Conservation (phyloP, 805 yeast genomes). For the Candida verbasci region DNA sequence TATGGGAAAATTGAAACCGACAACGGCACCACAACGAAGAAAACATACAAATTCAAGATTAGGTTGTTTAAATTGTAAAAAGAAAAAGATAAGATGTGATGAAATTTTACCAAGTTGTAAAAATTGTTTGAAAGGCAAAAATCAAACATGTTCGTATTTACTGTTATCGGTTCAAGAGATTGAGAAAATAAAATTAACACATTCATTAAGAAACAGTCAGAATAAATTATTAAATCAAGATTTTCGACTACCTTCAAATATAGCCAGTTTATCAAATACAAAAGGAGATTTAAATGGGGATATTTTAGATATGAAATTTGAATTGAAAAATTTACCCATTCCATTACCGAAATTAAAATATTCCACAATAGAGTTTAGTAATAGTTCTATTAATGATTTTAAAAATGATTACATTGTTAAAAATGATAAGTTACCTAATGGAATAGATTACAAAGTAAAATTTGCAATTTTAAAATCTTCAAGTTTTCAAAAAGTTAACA, state of each 20-base stretch:
- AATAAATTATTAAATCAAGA: conserved; percentile 21
- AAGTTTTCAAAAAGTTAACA: not conserved
- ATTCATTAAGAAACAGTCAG: conserved; percentile 22
- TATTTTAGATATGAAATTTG: conserved; percentile 20
- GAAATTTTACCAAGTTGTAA: conserved; percentile 25
- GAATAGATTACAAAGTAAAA: not conserved
- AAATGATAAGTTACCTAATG: conserved; percentile 3
- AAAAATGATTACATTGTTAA: conserved; percentile 14
- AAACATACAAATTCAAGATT: conserved; percentile 27
- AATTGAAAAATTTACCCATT: conserved; percentile 17
- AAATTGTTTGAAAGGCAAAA: conserved; percentile 22
- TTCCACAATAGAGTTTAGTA: conserved; percentile 19
- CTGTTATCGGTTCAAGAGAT: conserved; percentile 15
- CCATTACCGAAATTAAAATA: conserved; percentile 17
- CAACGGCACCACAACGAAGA: conserved; percentile 11
- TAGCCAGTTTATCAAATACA: conserved; percentile 4
- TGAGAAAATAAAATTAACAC: conserved; percentile 21
- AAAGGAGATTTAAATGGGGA: not conserved
- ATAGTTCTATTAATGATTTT: conserved; percentile 15
- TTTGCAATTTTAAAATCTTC: not conserved
- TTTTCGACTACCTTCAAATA: conserved; percentile 24
- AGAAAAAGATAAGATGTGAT: conserved; percentile 28
- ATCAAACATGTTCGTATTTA: conserved; percentile 23
- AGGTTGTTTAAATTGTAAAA: conserved; percentile 28
- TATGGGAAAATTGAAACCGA: not conserved